These are phyloP conservation scores for Amniculicola lignicola DNA, from an alignment of 495 filamentous ascomycete species.

Conservation along the genomic window DNA sequence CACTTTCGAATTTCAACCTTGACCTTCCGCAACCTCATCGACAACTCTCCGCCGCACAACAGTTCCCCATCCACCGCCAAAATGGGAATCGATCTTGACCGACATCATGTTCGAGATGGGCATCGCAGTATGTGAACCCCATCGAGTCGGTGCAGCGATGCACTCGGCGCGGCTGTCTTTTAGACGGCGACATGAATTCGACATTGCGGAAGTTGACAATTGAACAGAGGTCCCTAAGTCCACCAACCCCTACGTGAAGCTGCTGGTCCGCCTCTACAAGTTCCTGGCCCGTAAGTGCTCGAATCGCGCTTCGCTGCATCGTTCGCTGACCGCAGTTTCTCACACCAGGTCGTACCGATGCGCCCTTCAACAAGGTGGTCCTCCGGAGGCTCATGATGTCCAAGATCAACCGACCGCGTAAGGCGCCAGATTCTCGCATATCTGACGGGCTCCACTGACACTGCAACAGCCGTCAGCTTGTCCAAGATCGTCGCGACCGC, in stretches of 20 bases:
- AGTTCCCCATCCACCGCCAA: slow-evolving; percentile 43
- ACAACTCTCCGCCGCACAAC: slow-evolving; percentile 17
- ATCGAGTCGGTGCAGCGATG: slow-evolving; percentile 25
- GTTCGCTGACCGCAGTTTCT: slow-evolving; percentile 9
- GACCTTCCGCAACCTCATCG: slow-evolving; percentile 12
- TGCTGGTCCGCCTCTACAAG: slow-evolving; percentile 97
- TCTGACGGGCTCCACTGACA: slow-evolving; percentile 1
- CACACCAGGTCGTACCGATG: slow-evolving; percentile 92
- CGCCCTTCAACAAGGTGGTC: slow-evolving; percentile 93
- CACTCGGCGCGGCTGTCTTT: slow-evolving; percentile 28
- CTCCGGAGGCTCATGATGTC: slow-evolving; percentile 97
- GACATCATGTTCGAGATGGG: slow-evolving; percentile 79
- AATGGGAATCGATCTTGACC: slow-evolving; percentile 64
- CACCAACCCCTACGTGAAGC: slow-evolving; percentile 96
- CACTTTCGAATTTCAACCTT: slow-evolving; percentile 5
- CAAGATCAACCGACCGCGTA: slow-evolving; percentile 86
- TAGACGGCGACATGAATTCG: slow-evolving; percentile 29
- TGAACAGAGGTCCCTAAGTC: slow-evolving; percentile 71
- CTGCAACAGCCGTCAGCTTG: slow-evolving; percentile 64
- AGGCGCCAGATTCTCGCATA: not conserved
- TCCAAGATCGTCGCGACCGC: slow-evolving; percentile 77
- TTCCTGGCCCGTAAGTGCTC: slow-evolving; percentile 87
- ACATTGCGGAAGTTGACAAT: slow-evolving; percentile 24
- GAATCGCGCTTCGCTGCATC: not conserved
- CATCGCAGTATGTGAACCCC: slow-evolving; percentile 59